Evolutionary conservation across 208 protist genomes (phyloP).

Genomic region (Ichthyophonus hoferi): DNA sequence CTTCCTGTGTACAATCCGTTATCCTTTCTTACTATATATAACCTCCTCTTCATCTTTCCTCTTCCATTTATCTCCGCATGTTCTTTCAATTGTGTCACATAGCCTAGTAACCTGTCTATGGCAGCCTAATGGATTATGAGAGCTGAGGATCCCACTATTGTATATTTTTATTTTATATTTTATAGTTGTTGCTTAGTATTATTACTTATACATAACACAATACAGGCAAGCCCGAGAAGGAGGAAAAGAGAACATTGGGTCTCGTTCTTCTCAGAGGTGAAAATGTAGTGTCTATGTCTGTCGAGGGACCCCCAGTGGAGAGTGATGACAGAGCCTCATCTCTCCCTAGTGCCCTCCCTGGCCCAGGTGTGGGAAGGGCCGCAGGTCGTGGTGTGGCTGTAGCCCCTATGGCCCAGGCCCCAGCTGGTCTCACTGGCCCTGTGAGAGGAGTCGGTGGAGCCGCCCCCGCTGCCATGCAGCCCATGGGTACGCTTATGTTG

Average conservation of each 20-base stretch:
- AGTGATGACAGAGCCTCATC: not conserved
- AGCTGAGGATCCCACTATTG: not conserved
- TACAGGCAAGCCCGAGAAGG: conserved; percentile 54
- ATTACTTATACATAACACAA: conserved; percentile 15
- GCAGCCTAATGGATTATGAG: not conserved
- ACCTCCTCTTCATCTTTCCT: not conserved
- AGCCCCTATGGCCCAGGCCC: conserved; percentile 11
- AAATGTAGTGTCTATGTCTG: conserved; percentile 70
- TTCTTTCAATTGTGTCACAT: not conserved
- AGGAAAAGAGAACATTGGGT: conserved; percentile 73
- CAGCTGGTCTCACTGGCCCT: conserved; percentile 1
- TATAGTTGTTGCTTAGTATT: conserved; percentile 41
- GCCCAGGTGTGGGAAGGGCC: conserved; percentile 3
- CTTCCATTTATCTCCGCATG: not conserved
- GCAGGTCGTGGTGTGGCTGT: conserved; percentile 18
- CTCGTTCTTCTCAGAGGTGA: conserved; percentile 76
- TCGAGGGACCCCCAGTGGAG: conserved; percentile 71
- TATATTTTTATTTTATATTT: conserved; percentile 16
- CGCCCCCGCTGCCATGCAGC: conserved; percentile 12
- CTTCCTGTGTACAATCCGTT: not conserved
- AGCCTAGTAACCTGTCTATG: not conserved
- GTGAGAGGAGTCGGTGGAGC: not conserved
- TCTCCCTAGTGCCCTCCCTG: not conserved
- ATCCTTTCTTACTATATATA: not conserved
- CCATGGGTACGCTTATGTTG: not conserved